Conservation (phyloP, 352 stramenopile genomes). For the Phytophthora agathidicida region DNA sequence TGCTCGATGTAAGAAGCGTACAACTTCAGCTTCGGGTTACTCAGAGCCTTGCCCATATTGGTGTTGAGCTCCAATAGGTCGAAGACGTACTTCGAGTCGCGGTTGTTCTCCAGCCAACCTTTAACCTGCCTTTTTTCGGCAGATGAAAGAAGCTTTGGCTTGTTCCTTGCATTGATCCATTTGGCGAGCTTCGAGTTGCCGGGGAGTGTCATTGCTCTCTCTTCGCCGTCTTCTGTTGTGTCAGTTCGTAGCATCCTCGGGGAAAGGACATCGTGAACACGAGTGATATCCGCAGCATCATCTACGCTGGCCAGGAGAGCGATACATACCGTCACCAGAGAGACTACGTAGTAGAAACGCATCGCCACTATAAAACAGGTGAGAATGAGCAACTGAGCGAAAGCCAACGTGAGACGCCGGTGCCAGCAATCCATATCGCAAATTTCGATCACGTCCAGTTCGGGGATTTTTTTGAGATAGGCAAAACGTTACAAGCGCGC, state of each 20-base stretch:
- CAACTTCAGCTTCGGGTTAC: slow-evolving; percentile 1
- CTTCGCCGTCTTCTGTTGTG: neutral
- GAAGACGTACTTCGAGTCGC: neutral
- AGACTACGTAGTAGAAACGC: no score
- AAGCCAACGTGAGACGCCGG: no score
- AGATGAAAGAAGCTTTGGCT: neutral
- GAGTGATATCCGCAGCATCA: no score
- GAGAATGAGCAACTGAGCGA: no score
- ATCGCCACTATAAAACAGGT: no score
- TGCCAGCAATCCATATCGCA: no score
- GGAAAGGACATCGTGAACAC: neutral
- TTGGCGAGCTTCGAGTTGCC: neutral
- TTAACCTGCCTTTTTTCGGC: neutral
- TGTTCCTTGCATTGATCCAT: neutral
- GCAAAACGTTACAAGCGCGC: no score
- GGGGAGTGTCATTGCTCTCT: neutral
- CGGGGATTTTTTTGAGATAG: no score
- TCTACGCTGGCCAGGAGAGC: no score
- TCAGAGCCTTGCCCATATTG: neutral
- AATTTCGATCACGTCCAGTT: no score
- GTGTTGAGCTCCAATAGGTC: neutral
- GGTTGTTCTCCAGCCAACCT: slow-evolving; percentile 3
- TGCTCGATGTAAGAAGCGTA: neutral
- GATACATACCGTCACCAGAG: no score
- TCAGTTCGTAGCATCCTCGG: neutral